Base-by-base conservation (phyloP, 1,139 yeast species). In the Hemisphaericaspora xylofermentans region DNA sequence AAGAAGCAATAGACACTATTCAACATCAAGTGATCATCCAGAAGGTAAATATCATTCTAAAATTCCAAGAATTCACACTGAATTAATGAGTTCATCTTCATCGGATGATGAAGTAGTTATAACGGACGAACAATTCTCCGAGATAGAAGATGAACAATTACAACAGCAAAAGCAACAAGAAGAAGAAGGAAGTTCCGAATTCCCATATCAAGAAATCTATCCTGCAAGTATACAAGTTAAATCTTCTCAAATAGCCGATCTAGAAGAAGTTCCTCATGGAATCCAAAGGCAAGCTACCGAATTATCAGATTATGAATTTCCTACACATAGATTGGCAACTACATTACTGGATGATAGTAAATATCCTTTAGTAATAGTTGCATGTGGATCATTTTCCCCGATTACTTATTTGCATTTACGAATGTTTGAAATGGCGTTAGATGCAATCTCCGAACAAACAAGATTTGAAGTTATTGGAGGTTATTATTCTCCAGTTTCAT, bases 361-460 rank as follows among this genome's bases (percentile, higher is more conserved):
- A 63, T 77, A 83, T 50, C 98, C 99, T 1, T 72, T 93, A 50
- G 97, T 93, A 13, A 78, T 93, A 43, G 98, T 93, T 22, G 98
- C 98, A 2, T 93, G 98, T 64, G 98, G 99, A 5, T 88, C 96
- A 5, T 93, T 93, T 58, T 87, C 96, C 1, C 99, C 99, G 28
- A 82, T 93, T 41, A 93, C 98, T 0, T 93, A 93, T 61, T 72
- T 93, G 43, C 98, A 93, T 63, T 68, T 93, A 57, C 76, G 99
- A 46, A 93, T 93, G 98, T 93, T 93, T 65, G 98, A 93, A 66
- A 93, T 93, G 96, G 98, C 98, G 0, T 68, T 93, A 54, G 98
- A 93, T 63, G 82, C 95, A n/a, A 86, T 94, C 39, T 73, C 87
- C 36, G 98, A 93, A 60, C 93, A 84, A 50, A 93, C 98, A 1